Percentiles rank a stretch among this genome's conserved stretches.
phyloP scores from a whole-genome alignment of 352 stramenopile genomes.

The Globisporangium perplexum region DNA sequence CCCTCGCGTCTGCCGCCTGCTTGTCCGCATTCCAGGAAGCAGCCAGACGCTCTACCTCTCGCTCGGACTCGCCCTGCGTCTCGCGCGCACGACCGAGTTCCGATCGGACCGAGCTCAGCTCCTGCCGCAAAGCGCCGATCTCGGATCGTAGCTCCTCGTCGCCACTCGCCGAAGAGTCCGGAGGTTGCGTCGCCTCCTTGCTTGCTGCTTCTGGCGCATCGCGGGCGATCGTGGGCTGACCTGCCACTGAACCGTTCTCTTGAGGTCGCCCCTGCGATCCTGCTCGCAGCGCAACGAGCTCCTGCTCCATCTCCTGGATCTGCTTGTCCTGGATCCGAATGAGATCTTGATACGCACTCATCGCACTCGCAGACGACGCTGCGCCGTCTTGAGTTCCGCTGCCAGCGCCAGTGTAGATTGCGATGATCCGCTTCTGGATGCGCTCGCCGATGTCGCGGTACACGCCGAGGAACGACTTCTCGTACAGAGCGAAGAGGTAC shows the following conservation, averaged over 20 bases:
- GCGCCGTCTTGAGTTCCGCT: slow-evolving; percentile 10
- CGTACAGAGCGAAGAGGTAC: slow-evolving; percentile 67
- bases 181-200: slow-evolving; percentile 16
- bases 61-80: slow-evolving; percentile 5
- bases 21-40: neutral
- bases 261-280: neutral
- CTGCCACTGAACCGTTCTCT: neutral
- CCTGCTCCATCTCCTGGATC: slow-evolving; percentile 45
- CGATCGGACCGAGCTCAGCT: slow-evolving; percentile 10
- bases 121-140: slow-evolving; percentile 4
- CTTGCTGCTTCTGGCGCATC: slow-evolving; percentile 26
- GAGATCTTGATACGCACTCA: slow-evolving; percentile 66
- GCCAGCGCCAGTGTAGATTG: slow-evolving; percentile 46
- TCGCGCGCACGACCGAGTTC: slow-evolving; percentile 2
- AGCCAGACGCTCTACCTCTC: neutral
- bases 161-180: neutral
- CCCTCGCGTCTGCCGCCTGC: neutral
- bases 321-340: slow-evolving; percentile 80
- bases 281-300: slow-evolving; percentile 9
- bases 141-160: slow-evolving; percentile 3
- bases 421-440: slow-evolving; percentile 62
- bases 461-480: slow-evolving; percentile 45
- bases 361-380: slow-evolving; percentile 13
- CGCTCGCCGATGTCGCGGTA: slow-evolving; percentile 44
- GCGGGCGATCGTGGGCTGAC: too few species aligned